Evolutionary conservation across 192 early-diverging fungal species (phyloP).

Genomic region (Jimgerdemannia lactiflua): DNA sequence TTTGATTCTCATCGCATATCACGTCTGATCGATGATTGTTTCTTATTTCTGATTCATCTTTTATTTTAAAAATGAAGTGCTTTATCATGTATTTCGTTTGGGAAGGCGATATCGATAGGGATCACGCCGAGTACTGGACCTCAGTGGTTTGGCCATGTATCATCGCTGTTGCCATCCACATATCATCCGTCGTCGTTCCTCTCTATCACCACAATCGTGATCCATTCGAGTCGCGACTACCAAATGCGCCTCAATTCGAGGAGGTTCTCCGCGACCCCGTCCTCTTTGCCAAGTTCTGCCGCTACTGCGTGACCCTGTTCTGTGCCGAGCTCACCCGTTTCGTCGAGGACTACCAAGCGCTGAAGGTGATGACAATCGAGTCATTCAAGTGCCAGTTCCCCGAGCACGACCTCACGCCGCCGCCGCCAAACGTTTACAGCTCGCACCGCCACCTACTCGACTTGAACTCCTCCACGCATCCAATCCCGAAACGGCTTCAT

Average conservation of each 20-base stretch:
- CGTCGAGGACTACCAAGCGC: background rate
- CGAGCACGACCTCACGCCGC: background rate
- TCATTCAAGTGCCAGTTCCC: background rate
- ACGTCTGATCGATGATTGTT: too few species aligned
- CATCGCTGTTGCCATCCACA: background rate
- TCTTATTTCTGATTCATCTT: background rate
- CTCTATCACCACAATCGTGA: background rate
- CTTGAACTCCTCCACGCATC: background rate
- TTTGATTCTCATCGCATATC: too few species aligned
- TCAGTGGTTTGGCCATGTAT: background rate
- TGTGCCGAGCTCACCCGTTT: background rate
- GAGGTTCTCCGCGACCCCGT: background rate
- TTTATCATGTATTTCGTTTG: background rate
- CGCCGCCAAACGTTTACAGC: too few species aligned
- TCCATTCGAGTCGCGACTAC: background rate
- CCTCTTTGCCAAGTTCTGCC: background rate
- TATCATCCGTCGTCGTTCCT: background rate
- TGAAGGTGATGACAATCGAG: background rate
- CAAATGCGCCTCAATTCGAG: background rate
- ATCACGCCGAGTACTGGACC: background rate
- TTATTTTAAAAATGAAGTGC: background rate
- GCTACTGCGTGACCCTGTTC: background rate
- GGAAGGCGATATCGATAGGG: background rate
- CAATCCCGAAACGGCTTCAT: background rate
- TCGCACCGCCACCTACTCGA: background rate